Conservation (phyloP, 768 basidiomycete species). For the Russula abietina region DNA sequence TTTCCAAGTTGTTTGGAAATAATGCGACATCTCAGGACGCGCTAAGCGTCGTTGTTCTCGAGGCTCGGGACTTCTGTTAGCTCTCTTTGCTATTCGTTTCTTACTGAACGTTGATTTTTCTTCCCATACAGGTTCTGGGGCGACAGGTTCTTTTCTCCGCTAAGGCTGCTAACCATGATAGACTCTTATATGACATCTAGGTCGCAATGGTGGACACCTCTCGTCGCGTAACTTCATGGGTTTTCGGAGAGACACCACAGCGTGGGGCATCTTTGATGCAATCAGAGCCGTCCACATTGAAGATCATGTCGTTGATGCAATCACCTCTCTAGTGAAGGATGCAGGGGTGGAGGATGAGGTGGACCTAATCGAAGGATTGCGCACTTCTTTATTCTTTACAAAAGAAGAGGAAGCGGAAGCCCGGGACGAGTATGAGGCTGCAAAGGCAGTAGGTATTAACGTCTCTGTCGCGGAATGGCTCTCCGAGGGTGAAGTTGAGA, state of each 20-base stretch:
- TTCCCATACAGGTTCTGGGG: slow-evolving; percentile 52
- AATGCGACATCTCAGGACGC: slow-evolving; percentile 22
- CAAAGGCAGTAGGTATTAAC: slow-evolving; percentile 46
- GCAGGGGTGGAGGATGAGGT: slow-evolving; percentile 43
- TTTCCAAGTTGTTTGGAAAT: slow-evolving; percentile 36
- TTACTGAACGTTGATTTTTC: not conserved
- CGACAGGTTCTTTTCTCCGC: slow-evolving; percentile 50
- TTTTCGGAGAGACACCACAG: slow-evolving; percentile 37
- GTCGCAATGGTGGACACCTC: slow-evolving; percentile 76
- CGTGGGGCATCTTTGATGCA: slow-evolving; percentile 52
- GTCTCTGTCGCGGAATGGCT: slow-evolving; percentile 44
- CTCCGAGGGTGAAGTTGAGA: slow-evolving; percentile 39
- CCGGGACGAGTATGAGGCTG: slow-evolving; percentile 46
- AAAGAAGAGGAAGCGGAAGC: slow-evolving; percentile 38
- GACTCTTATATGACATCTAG: slow-evolving; percentile 32
- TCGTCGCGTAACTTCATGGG: slow-evolving; percentile 44
- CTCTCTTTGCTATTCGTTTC: slow-evolving; percentile 15
- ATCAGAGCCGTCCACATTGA: slow-evolving; percentile 51
- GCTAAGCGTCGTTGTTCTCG: slow-evolving; percentile 58
- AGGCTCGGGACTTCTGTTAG: slow-evolving; percentile 84
- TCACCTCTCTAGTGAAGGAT: slow-evolving; percentile 45
- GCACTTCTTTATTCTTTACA: slow-evolving; percentile 45
- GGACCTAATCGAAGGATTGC: slow-evolving; percentile 57
- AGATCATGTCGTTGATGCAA: slow-evolving; percentile 42
- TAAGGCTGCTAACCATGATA: not conserved